Evolutionary conservation across 176 grass and related monocot species (phyloP).

Genomic region (Oryza rufipogon): DNA sequence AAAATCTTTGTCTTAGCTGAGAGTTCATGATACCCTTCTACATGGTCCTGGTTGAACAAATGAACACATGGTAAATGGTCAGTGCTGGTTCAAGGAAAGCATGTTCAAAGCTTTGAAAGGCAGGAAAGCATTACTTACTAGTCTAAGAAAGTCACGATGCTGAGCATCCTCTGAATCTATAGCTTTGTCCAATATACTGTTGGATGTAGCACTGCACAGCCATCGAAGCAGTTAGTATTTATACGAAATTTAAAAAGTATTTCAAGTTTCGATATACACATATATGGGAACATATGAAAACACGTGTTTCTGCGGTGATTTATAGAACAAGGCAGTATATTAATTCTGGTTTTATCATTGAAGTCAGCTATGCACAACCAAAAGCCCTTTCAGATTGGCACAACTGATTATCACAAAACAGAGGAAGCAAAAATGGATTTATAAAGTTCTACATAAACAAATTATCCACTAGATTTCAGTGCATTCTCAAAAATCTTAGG

Average conservation of each 20-base stretch:
- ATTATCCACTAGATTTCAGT: not conserved
- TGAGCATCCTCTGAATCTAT: conserved; percentile 84
- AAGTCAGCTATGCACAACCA: not conserved
- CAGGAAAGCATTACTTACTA: conserved; percentile 52
- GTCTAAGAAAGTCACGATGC: conserved; percentile 89
- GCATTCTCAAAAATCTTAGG: not conserved
- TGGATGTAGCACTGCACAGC: conserved; percentile 77
- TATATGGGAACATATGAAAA: conserved; percentile 24
- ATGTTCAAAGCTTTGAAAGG: conserved; percentile 21
- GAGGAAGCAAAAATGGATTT: not conserved
- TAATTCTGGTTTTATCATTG: conserved; percentile 8
- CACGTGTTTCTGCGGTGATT: not conserved
- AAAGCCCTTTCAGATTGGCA: not conserved
- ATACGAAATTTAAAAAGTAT: conserved; percentile 16
- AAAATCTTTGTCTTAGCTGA: conserved; percentile 98
- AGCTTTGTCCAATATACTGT: conserved; percentile 95
- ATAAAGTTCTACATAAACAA: not conserved
- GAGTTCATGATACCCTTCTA: conserved; percentile 97
- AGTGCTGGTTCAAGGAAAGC: conserved; percentile 24
- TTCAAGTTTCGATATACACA: conserved; percentile 5
- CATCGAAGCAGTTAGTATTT: conserved; percentile 22
- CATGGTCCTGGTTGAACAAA: conserved; percentile 68
- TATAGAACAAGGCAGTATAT: conserved; percentile 21
- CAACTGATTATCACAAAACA: not conserved
- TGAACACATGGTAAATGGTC: not conserved